Evolutionary conservation across 176 grass and related monocot species (phyloP).

Genomic region (Elymus sibiricus): DNA sequence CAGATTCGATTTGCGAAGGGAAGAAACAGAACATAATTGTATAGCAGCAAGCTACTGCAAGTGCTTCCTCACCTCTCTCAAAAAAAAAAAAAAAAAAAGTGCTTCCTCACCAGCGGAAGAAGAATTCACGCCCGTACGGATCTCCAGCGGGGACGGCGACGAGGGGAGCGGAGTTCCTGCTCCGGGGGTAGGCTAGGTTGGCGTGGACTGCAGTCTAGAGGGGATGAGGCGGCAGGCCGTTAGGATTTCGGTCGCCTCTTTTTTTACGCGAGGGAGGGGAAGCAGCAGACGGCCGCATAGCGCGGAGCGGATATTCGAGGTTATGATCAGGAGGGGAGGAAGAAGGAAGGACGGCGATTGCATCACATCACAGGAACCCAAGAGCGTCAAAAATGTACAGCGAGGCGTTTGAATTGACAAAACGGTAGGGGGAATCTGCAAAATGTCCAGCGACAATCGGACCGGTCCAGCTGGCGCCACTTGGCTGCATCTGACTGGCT

Average conservation of each 20-base stretch:
- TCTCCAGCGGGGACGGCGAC: not conserved
- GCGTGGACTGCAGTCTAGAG: too few relatives aligned
- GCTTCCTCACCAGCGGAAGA: not conserved
- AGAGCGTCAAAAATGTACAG: too few relatives aligned
- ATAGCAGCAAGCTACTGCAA: not conserved
- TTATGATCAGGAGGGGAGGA: not conserved
- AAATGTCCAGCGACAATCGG: too few relatives aligned
- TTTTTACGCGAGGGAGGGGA: too few relatives aligned
- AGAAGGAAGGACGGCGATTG: not conserved
- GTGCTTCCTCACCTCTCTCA: too few relatives aligned
- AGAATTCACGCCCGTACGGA: not conserved
- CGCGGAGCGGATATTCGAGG: not conserved
- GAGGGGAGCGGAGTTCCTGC: not conserved
- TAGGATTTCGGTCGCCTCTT: not conserved
- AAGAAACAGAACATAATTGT: not conserved
- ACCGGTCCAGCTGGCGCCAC: too few relatives aligned
- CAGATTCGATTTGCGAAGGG: not conserved
- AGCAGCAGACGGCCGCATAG: not conserved
- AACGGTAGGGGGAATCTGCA: too few relatives aligned
- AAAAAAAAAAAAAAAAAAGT: too few relatives aligned
- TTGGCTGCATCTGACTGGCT: too few relatives aligned
- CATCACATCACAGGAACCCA: too few relatives aligned
- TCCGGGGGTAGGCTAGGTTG: not conserved
- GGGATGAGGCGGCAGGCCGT: not conserved
- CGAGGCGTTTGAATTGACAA: too few relatives aligned